Evolutionary conservation across 2,329 filamentous ascomycete species (phyloP).

Genomic region (Reticulascus tulasneorum): DNA sequence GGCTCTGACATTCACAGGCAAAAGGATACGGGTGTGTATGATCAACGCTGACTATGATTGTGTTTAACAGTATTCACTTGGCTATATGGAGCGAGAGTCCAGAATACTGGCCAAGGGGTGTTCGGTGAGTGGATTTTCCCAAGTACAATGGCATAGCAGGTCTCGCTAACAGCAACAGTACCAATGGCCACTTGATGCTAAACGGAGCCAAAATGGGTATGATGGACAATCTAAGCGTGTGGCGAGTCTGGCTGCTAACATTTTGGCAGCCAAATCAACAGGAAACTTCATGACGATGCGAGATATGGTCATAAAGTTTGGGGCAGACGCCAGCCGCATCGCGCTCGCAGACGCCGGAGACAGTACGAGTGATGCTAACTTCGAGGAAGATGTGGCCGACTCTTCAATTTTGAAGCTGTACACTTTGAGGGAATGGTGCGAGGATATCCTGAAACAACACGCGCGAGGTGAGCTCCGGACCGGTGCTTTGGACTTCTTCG

Average conservation of each 20-base stretch:
- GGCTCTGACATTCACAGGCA: no score
- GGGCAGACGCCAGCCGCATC: slow-evolving; percentile 86
- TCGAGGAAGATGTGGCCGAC: slow-evolving; percentile 92
- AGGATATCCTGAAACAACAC: slow-evolving; percentile 74
- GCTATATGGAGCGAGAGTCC: slow-evolving; percentile 75
- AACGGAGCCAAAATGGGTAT: slow-evolving; percentile 99
- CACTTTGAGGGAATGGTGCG: slow-evolving; percentile 71
- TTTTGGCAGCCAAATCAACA: slow-evolving; percentile 90
- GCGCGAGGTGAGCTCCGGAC: slow-evolving; percentile 69
- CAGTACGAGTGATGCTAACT: slow-evolving; percentile 92
- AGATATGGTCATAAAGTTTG: slow-evolving; percentile 85
- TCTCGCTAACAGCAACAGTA: no score
- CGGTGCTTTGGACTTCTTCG: slow-evolving; percentile 78
- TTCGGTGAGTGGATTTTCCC: no score
- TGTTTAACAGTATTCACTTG: slow-evolving; percentile 64
- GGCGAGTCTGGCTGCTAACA: no score
- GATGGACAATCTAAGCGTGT: no score
- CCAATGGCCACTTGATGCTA: slow-evolving; percentile 88
- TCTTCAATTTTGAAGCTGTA: slow-evolving; percentile 83
- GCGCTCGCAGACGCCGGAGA: slow-evolving; percentile 93
- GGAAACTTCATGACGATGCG: slow-evolving; percentile 94
- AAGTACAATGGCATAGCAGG: no score
- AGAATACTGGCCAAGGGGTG: slow-evolving; percentile 81
- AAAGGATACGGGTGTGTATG: no score
- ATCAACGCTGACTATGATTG: not conserved